phyloP scores from a whole-genome alignment of 116 monocot species.

The Dioscorea cayenensis region DNA sequence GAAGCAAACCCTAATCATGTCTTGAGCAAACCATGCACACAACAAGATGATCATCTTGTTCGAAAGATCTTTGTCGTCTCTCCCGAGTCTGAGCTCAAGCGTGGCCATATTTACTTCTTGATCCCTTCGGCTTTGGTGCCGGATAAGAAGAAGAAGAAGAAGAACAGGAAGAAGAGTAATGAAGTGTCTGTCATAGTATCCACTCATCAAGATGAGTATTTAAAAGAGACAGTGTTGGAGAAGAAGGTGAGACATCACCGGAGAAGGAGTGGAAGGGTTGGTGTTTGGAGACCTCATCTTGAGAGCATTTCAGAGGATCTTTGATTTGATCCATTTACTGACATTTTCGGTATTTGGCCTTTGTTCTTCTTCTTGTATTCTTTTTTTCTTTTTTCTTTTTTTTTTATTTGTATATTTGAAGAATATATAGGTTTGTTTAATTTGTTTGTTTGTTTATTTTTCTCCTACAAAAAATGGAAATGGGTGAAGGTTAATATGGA shows the following conservation, averaged over 20 bases:
- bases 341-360: too few relatives aligned
- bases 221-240: neutral
- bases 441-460: neutral
- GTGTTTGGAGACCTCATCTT: conserved; percentile 55
- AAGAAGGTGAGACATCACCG: neutral
- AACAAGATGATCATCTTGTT: conserved; percentile 6
- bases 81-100: conserved; percentile 38
- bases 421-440: neutral
- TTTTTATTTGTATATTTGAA: neutral
- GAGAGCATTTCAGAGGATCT: conserved; percentile 50
- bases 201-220: neutral
- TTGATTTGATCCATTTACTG: conserved; percentile 4
- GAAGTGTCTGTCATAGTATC: neutral
- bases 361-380: neutral
- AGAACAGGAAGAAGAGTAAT: neutral
- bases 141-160: conserved; percentile 23
- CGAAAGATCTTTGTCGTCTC: conserved; percentile 40
- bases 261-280: conserved; percentile 18
- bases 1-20: conserved; percentile 8
- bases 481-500: conserved; percentile 5
- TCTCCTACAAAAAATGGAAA: conserved; percentile 7
- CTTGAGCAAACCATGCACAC: conserved; percentile 7
- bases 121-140: conserved; percentile 31
- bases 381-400: conserved; percentile 1
- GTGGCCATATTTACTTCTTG: conserved; percentile 57